Base-by-base conservation (phyloP, 2,329 filamentous ascomycete genomes). In the Thelonectria rubi region DNA sequence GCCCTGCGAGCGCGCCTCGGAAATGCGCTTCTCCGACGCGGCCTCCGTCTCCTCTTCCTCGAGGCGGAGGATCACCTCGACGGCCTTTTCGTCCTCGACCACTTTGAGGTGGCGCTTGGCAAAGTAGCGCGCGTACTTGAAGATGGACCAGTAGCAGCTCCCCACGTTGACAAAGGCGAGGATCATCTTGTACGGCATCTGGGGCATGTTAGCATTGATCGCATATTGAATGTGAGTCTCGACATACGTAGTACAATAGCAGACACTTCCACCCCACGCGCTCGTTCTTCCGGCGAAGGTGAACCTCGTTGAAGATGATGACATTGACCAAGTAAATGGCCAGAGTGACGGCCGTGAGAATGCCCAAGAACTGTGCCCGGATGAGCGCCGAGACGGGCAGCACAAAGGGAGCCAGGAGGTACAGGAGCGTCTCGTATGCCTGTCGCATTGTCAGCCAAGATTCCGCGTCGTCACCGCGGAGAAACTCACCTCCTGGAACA, bases 71-170 rank as follows among this genome's bases (percentile, higher is more conserved):
- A 62, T 55, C 32, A 62, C 50, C 20, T 62, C 59, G 9, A 62
- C 59, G 7, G 59, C 55, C 15, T 42, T 54, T 20, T 62, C 60
- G 17, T 62, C 51, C 9, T 62, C 60, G 5, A 60, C 21, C 5
- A 62, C 56, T 17, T 55, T 62, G 15, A 45, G 60, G 5, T 62
- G 60, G 17, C 56, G 60, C 24, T 59, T 51, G 12, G 60, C 55
- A 59, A 62, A 59, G 40, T 55, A 62, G n/a, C 17, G 42, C 26
- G 55, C 60, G 21, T 62, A 59, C 14, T 60, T 60, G 46, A 59
- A 62, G 11, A 62, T 30, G 10, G 60, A 48, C 55, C 60, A 62
- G 15, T 59, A 62, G 30, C 55, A 59, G 32, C 60, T 62, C 1
- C 46, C 24, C 24, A 60, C 55, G 20, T 62, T 55, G 21, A 62